Evolutionary conservation across 495 filamentous ascomycete species (phyloP).

Genomic region (Xylaria intraflava): DNA sequence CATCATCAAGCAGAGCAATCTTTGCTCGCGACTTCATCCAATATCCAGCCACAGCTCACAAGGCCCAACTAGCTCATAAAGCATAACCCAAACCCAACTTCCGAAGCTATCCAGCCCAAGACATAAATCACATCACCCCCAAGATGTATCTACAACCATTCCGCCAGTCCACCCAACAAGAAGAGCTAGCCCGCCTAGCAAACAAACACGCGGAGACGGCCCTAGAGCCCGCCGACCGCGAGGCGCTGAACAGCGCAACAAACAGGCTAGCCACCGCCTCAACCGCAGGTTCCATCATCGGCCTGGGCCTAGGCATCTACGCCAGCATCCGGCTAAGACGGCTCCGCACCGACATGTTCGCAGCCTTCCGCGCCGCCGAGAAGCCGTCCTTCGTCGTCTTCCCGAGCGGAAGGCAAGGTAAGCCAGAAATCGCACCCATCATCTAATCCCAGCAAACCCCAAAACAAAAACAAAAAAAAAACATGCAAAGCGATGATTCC

Average conservation of each 20-base stretch:
- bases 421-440: no score
- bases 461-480: neutral
- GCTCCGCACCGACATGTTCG: conserved; percentile 50
- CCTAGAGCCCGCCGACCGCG: conserved; percentile 53
- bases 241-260: conserved; percentile 49
- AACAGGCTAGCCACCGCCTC: conserved; percentile 45
- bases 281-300: conserved; percentile 52
- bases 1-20: no score
- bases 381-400: conserved; percentile 58
- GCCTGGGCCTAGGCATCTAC: conserved; percentile 52
- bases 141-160: conserved; percentile 46
- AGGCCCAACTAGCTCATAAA: no score
- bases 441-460: no score
- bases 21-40: no score
- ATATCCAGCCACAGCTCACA: no score
- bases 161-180: conserved; percentile 45
- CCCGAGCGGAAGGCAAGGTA: conserved; percentile 53
- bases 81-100: neutral
- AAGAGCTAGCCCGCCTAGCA: conserved; percentile 50
- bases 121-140: neutral
- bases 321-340: conserved; percentile 51
- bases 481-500: no score
- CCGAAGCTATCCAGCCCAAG: neutral
- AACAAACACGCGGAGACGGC: conserved; percentile 60
- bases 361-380: conserved; percentile 51